Conservation (phyloP, 768 basidiomycete genomes). For the Infundibulicybe gibba region DNA sequence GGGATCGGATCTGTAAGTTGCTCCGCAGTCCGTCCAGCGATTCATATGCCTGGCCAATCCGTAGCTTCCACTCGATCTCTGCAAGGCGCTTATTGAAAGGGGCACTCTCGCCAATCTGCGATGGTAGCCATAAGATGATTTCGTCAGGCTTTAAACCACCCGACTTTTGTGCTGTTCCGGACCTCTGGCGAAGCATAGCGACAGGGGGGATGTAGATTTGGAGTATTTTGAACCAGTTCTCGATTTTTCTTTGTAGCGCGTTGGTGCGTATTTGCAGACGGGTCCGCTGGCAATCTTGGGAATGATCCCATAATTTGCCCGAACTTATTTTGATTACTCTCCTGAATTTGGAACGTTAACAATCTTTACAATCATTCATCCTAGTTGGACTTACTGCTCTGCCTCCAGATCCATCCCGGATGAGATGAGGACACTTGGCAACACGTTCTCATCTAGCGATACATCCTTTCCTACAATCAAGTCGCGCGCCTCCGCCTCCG, state of each 20-base stretch:
- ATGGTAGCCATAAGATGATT: slow-evolving; percentile 17
- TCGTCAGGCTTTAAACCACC: slow-evolving; percentile 4
- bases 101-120: slow-evolving; percentile 6
- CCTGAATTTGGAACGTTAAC: background rate
- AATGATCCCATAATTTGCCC: slow-evolving; percentile 8
- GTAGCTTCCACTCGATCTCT: slow-evolving; percentile 16
- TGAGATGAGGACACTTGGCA: slow-evolving; percentile 9
- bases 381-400: slow-evolving; percentile 10
- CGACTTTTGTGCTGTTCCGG: too few species aligned
- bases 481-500: slow-evolving; percentile 4
- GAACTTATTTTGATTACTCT: background rate
- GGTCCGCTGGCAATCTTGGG: slow-evolving; percentile 9
- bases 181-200: background rate
- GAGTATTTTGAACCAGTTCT: slow-evolving; percentile 10
- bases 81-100: background rate
- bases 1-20: slow-evolving; percentile 16
- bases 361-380: too few species aligned
- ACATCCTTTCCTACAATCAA: slow-evolving; percentile 1
- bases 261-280: slow-evolving; percentile 8
- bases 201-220: slow-evolving; percentile 9
- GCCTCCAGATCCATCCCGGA: slow-evolving; percentile 16
- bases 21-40: slow-evolving; percentile 13
- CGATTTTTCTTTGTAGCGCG: slow-evolving; percentile 12
- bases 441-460: slow-evolving; percentile 6
- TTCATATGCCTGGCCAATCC: slow-evolving; percentile 20